phyloP scores from a whole-genome alignment of 192 early-diverging fungal genomes.

The Spinellus fusiger region DNA sequence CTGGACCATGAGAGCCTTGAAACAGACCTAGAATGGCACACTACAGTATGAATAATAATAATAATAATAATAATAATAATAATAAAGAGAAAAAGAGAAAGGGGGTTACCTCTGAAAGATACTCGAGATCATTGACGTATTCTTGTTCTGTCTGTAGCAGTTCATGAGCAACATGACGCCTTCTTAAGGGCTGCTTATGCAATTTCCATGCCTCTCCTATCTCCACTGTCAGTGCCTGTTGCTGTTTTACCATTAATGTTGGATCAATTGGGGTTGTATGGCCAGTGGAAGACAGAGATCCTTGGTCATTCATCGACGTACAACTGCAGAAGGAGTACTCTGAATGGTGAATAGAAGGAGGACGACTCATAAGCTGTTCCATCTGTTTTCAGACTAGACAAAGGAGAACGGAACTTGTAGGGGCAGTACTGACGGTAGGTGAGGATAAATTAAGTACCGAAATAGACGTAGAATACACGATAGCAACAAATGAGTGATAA shows the following conservation, averaged over 20 bases:
- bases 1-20: too few relatives aligned
- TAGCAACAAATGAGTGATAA: neutral
- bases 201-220: neutral
- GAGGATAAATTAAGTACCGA: neutral
- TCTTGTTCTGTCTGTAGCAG: slow-evolving; percentile 28
- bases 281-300: neutral
- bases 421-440: too few relatives aligned
- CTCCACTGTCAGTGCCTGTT: neutral
- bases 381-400: too few relatives aligned
- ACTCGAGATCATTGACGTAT: slow-evolving; percentile 19
- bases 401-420: too few relatives aligned
- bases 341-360: neutral
- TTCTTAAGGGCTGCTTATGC: neutral
- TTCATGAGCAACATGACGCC: slow-evolving; percentile 27
- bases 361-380: too few relatives aligned
- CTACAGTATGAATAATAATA: neutral
- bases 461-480: neutral
- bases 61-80: neutral
- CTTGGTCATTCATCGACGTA: neutral
- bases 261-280: neutral
- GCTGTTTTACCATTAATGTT: neutral
- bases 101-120: slow-evolving; percentile 26
- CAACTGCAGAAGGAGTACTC: neutral
- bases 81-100: neutral
- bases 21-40: slow-evolving; percentile 8